phyloP scores from a whole-genome alignment of 805 yeast genomes.

The Suhomyces emberorum region DNA sequence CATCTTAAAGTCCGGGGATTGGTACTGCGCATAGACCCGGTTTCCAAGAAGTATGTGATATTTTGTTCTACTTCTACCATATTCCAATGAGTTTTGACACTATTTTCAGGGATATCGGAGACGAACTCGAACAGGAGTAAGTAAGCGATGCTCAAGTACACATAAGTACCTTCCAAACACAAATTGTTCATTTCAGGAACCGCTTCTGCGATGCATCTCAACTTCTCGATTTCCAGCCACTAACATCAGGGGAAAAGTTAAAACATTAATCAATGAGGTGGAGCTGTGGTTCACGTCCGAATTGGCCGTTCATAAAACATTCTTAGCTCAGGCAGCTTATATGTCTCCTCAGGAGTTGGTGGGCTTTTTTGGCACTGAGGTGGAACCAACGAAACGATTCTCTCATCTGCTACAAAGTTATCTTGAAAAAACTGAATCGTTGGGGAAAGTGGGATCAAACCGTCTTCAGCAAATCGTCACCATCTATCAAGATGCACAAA shows the following conservation, averaged over 20 bases:
- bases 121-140: conserved; percentile 5
- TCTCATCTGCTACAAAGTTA: too few relatives aligned
- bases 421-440: not conserved
- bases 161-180: too few relatives aligned
- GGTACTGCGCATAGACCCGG: too few relatives aligned
- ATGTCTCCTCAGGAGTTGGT: not conserved
- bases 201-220: too few relatives aligned
- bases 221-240: too few relatives aligned
- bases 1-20: too few relatives aligned
- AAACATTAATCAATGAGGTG: not conserved
- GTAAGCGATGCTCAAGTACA: too few relatives aligned
- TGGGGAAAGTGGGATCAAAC: too few relatives aligned
- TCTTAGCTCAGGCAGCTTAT: not conserved
- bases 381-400: not conserved
- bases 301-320: not conserved
- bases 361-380: not conserved
- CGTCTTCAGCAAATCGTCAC: not conserved
- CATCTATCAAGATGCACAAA: not conserved
- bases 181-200: too few relatives aligned
- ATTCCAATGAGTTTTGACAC: not conserved
- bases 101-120: conserved; percentile 1
- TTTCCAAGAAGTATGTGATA: too few relatives aligned
- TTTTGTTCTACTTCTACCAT: too few relatives aligned
- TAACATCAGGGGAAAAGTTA: not conserved
- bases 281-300: not conserved